phyloP scores from a whole-genome alignment of 2,329 filamentous ascomycete species.

The Trichoderma brevicompactum region DNA sequence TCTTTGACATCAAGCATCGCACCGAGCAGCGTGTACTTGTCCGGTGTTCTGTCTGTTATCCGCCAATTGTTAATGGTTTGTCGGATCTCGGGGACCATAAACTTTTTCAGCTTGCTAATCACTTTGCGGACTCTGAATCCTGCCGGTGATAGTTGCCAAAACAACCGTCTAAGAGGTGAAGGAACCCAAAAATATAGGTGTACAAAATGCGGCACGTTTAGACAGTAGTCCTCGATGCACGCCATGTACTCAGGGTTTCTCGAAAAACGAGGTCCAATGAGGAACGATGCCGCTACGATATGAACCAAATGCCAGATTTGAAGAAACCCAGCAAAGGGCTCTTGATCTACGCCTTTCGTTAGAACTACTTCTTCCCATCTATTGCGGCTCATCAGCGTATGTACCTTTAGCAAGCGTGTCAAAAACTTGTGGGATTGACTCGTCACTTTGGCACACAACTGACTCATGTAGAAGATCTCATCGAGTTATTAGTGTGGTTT shows the following conservation, averaged over 20 bases:
- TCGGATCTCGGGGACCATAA: slow-evolving; percentile 22
- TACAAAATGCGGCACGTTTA: slow-evolving; percentile 25
- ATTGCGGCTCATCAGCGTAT: not conserved
- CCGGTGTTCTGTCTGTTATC: not conserved
- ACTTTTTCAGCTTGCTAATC: slow-evolving; percentile 12
- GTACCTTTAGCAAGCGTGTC: not conserved
- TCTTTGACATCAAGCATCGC: slow-evolving; percentile 27
- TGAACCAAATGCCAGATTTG: slow-evolving; percentile 23
- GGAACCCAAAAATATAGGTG: slow-evolving; percentile 24
- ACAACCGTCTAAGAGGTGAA: slow-evolving; percentile 6
- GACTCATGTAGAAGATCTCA: not conserved
- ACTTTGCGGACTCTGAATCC: slow-evolving; percentile 10
- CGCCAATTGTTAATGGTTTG: slow-evolving; percentile 1
- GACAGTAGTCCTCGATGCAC: slow-evolving; percentile 25
- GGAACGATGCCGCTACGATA: slow-evolving; percentile 1
- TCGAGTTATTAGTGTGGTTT: not conserved
- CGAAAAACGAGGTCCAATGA: slow-evolving; percentile 18
- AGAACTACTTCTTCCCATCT: not conserved
- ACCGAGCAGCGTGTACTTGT: slow-evolving; percentile 17
- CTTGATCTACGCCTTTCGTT: not conserved
- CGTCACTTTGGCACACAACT: not conserved
- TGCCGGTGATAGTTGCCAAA: slow-evolving; percentile 22
- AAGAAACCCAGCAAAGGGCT: slow-evolving; percentile 17
- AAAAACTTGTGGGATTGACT: not conserved
- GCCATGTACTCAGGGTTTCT: slow-evolving; percentile 11